Base-by-base conservation (phyloP, 2,329 filamentous ascomycete species). In the Aspergillus ibericus region DNA sequence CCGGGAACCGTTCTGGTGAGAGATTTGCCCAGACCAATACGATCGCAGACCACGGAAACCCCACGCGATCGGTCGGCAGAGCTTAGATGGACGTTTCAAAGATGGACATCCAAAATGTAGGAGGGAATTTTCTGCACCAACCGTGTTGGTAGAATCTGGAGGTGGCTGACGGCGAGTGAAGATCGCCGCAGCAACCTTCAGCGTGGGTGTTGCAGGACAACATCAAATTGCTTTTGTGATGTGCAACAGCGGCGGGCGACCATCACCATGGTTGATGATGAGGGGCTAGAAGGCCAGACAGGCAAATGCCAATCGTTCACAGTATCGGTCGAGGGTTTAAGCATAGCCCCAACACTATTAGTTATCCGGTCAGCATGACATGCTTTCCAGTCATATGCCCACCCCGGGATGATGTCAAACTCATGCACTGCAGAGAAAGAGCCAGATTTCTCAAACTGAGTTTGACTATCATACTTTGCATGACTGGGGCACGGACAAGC, bases 11-110 rank as follows among this genome's bases (percentile, higher is more conserved):
- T 5, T 20, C 34, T 13, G 36, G 22, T 63, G 60, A 60, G 60
- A 52, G 60, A 61, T 57, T 61, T 56, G 56, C 44, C 27, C 38
- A 52, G 16, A 35, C 56, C 59, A 63, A 62, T 61, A 56, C 38
- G 4, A 13, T 53, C n/a, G 29, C 51, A 15, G 29, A 12, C 44
- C 29, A 49, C 32, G 22, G 36, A 35, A 34, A 61, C 59, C 59
- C 58, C 55, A 63, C 52, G 53, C 34, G 27, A 32, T 53, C 40
- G 40, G 46, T 53, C 48, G 50, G 18, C 48, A 27, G 16, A 25
- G 29, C 18, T 53, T 53, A 53, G 38, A 42, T 42, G 38, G 13
- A 42, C 10, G 38, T 5, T 20, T 10, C 10, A 42, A 22, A 38
- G 49, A 47, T 22, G 18, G 34, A 16, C 47, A 16, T 29, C 34